Evolutionary conservation across 2,329 filamentous ascomycete species (phyloP).

Genomic region (Chrysoporthe puriensis): DNA sequence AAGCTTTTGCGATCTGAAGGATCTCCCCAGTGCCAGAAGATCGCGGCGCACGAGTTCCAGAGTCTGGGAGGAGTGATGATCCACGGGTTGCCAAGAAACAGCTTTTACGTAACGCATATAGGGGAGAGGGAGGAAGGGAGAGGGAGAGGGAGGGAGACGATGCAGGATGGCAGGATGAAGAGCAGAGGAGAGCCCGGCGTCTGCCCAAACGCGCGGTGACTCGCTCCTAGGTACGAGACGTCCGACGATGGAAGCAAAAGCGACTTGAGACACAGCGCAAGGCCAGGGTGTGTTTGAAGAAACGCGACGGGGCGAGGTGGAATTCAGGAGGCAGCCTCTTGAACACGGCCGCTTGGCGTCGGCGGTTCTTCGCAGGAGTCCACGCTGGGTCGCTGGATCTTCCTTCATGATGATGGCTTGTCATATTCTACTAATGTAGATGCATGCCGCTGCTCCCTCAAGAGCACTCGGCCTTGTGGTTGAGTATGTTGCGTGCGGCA

Average conservation of each 20-base stretch:
- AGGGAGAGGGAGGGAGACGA: too few relatives aligned
- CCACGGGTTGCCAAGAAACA: slow-evolving; percentile 3
- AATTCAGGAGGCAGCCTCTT: not conserved
- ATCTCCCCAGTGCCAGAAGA: slow-evolving; percentile 13
- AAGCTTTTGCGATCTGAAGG: slow-evolving; percentile 21
- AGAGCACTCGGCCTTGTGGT: not conserved
- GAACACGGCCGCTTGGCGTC: slow-evolving; percentile 5
- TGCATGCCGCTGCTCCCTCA: not conserved
- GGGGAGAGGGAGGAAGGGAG: not conserved
- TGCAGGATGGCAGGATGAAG: not conserved
- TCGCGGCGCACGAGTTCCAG: slow-evolving; percentile 6
- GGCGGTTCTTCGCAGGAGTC: not conserved
- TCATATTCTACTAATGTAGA: not conserved
- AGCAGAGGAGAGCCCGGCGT: not conserved
- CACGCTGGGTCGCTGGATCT: not conserved
- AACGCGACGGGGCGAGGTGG: slow-evolving; percentile 2
- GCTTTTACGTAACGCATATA: not conserved
- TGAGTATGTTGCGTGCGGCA: not conserved
- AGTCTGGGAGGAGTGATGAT: not conserved
- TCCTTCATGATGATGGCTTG: not conserved
- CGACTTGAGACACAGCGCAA: slow-evolving; percentile 22
- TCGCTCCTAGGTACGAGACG: slow-evolving; percentile 19
- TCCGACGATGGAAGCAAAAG: slow-evolving; percentile 22
- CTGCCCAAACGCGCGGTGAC: not conserved
- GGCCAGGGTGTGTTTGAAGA: slow-evolving; percentile 23